Base-by-base conservation (phyloP, 345 rosid genomes). In the Rhodamnia rubescens region DNA sequence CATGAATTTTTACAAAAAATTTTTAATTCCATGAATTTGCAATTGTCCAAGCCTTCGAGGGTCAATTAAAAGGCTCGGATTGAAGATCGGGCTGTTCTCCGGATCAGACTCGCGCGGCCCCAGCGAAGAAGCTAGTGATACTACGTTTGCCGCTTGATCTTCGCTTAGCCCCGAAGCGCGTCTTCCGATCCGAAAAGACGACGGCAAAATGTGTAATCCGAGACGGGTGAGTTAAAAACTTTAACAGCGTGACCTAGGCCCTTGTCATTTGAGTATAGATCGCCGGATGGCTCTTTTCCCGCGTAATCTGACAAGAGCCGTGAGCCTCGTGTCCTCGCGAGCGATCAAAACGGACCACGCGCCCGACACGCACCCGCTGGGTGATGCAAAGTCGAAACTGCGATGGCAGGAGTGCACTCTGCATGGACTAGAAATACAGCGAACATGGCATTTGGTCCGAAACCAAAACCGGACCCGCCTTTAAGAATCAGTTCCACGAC, bases 301-400 rank as follows among this genome's bases (percentile, higher is more conserved):
- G 2, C 3, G 3, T 32, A 4, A 18, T 32, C 3, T 8, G 42
- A 32, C 22, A 9, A 29, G 44, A 64, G 3, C 24, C 7, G 0
- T 7, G 12, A 16, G 78, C 24, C 13, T 32, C 1, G 13, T 32
- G 44, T 69, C 24, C 47, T 18, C 47, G 21, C 0, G 75, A 22
- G 8, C 1, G 5, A 29, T 61, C 21, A 1, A 8, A 29, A 15
- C 21, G 8, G 74, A 61, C 22, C 42, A 3, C 1, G 1, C 8
- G 24, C 24, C 24, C 1, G 16, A 5, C 20, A 1, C 20, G 24
- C 24, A 1, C 11, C 44, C 0, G 1, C 78, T 0, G 44, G 78
- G 44, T 4, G 9, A 3, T 0, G 1, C 74, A 27, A 61, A 3
- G 21, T 29, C 21, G 10, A 27, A 27, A 2, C 21, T 27, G 21